Conservation (phyloP, 192 early-diverging fungal species). For the Coemansia sp. region DNA sequence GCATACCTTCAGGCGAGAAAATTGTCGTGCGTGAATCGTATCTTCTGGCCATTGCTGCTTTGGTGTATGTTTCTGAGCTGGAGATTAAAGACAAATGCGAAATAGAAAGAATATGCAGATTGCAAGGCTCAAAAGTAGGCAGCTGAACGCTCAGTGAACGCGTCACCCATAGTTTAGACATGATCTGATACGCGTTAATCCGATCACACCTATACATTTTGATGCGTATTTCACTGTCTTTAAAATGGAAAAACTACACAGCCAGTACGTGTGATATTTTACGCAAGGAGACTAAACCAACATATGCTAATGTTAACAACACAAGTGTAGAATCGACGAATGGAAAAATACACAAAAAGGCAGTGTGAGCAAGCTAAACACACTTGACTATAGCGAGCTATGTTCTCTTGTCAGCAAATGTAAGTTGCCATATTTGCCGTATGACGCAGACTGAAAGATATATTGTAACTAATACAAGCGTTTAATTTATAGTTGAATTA, state of each 20-base stretch:
- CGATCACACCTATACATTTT: neutral
- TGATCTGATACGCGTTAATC: slow-evolving; percentile 17
- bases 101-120: neutral
- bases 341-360: neutral
- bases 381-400: neutral
- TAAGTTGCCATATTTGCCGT: neutral
- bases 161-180: slow-evolving; percentile 18
- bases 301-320: neutral
- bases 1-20: slow-evolving; percentile 96
- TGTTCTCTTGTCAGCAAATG: neutral
- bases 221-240: neutral
- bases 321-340: slow-evolving; percentile 1
- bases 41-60: slow-evolving; percentile 79
- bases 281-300: neutral
- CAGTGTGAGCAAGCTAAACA: slow-evolving; percentile 9
- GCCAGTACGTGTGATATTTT: slow-evolving; percentile 1
- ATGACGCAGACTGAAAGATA: neutral
- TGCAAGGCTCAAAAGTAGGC: neutral
- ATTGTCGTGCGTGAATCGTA: slow-evolving; percentile 99
- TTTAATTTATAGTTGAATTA: slow-evolving; percentile 22
- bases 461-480: neutral
- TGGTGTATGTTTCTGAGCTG: neutral
- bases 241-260: slow-evolving; percentile 1
- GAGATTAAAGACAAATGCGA: neutral
- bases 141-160: slow-evolving; percentile 8